Conservation (phyloP, 2,329 filamentous ascomycete species). For the Drechmeria coniospora region DNA sequence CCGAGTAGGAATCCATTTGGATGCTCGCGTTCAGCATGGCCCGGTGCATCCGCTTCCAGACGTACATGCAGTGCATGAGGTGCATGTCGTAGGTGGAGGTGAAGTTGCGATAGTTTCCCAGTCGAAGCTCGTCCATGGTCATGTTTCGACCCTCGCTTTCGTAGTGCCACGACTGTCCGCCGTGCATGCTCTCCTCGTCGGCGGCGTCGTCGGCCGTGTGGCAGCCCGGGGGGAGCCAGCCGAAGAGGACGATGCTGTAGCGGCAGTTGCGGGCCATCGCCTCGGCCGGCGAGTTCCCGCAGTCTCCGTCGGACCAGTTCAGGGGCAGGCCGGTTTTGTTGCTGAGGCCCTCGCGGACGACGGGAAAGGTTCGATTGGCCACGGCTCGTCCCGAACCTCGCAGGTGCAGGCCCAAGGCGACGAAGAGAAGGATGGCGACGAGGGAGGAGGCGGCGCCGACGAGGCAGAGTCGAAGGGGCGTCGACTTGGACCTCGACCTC, state of each 20-base stretch:
- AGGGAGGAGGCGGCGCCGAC: no score
- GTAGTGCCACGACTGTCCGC: constrained; percentile 6
- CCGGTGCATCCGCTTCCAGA: constrained; percentile 10
- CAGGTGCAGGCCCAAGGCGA: no score
- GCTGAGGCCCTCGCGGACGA: no score
- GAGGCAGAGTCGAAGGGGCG: no score
- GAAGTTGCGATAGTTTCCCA: constrained; percentile 7
- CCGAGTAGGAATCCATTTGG: constrained; percentile 9
- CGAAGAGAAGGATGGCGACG: no score
- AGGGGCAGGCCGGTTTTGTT: constrained; percentile 6
- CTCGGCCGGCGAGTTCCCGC: constrained; percentile 8
- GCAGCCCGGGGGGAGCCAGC: constrained; percentile 8
- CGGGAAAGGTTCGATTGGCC: no score
- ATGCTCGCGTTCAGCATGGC: constrained; percentile 5
- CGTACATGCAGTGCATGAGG: constrained; percentile 8
- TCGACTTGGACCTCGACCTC: no score
- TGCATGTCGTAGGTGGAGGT: constrained; percentile 9
- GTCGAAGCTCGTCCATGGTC: constrained; percentile 6
- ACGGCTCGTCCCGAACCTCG: no score
- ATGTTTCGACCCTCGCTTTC: constrained; percentile 5
- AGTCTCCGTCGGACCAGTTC: constrained; percentile 8
- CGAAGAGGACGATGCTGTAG: constrained; percentile 8
- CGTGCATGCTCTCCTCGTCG: constrained; percentile 10
- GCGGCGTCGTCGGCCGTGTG: constrained; percentile 7
- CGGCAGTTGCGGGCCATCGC: constrained; percentile 5